Percentiles rank a stretch among this genome's conserved stretches.
Evolutionary conservation across 1,139 yeast genomes (phyloP).

Genomic region (Candida gigantensis): DNA sequence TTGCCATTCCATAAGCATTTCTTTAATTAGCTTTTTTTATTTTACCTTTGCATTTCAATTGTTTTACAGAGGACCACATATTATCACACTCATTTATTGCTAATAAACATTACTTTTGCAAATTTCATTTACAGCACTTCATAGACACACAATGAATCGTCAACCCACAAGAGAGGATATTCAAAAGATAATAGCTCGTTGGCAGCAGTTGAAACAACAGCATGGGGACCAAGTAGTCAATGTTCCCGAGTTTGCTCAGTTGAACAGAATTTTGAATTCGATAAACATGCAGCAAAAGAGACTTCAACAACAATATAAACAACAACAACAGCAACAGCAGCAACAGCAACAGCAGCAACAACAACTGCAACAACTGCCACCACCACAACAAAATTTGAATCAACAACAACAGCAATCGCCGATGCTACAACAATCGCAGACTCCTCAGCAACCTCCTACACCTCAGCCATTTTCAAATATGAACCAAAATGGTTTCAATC

Average conservation of each 20-base stretch:
- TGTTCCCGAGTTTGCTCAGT: slow-evolving; percentile 61
- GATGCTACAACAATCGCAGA: slow-evolving; percentile 6
- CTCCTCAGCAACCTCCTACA: slow-evolving; percentile 14
- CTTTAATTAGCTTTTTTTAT: no score
- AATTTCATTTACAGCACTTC: no score
- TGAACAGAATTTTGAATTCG: slow-evolving; percentile 55
- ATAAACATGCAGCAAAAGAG: slow-evolving; percentile 42
- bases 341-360: slow-evolving; percentile 16
- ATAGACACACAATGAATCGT: no score
- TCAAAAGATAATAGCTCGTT: slow-evolving; percentile 49
- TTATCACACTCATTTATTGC: no score
- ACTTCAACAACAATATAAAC: slow-evolving; percentile 20
- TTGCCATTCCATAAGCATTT: no score
- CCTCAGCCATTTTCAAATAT: slow-evolving; percentile 11
- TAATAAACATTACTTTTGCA: no score
- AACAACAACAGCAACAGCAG: slow-evolving; percentile 17
- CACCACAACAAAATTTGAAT: slow-evolving; percentile 8
- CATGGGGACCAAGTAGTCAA: slow-evolving; percentile 65
- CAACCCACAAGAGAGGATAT: slow-evolving; percentile 43
- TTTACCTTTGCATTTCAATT: no score
- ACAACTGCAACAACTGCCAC: slow-evolving; percentile 16
- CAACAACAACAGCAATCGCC: slow-evolving; percentile 6
- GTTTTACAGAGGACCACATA: no score
- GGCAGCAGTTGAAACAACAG: slow-evolving; percentile 64
- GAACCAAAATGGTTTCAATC: slow-evolving; percentile 6